phyloP scores from a whole-genome alignment of 2,329 filamentous ascomycete genomes.

The Sordariomycetes sp. region DNA sequence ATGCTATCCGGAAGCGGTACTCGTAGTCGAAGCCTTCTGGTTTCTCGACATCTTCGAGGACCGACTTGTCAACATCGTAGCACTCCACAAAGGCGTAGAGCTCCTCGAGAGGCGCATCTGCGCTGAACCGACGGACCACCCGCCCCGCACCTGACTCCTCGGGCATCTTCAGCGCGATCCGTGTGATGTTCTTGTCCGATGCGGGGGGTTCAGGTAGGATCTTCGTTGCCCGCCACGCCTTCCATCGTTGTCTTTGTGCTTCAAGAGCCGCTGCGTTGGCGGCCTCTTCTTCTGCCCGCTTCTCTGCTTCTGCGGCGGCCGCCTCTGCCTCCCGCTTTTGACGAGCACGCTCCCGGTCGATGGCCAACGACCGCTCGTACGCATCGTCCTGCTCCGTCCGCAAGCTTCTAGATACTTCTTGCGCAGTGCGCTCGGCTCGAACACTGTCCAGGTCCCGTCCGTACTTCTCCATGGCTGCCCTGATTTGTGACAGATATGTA shows the following conservation, averaged over 20 bases:
- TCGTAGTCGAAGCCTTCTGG: conserved; percentile 68
- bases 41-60: conserved; percentile 28
- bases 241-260: conserved; percentile 57
- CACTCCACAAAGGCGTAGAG: conserved; percentile 96
- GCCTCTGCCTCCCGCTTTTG: conserved; percentile 68
- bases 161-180: conserved; percentile 59
- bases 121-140: conserved; percentile 66
- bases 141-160: conserved; percentile 54
- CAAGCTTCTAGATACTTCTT: conserved; percentile 71
- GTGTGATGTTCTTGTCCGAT: conserved; percentile 57
- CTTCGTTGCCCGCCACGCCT: conserved; percentile 62
- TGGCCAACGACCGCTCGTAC: conserved; percentile 84
- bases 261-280: conserved; percentile 46
- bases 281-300: conserved; percentile 48
- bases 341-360: conserved; percentile 75
- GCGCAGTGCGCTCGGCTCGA: conserved; percentile 67
- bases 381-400: conserved; percentile 86
- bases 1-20: conserved; percentile 79
- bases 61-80: conserved; percentile 32
- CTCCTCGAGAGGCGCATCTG: conserved; percentile 69
- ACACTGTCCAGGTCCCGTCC: conserved; percentile 65
- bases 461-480: conserved; percentile 64
- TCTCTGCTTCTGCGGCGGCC: conserved; percentile 58
- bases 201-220: conserved; percentile 60
- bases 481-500: conserved; percentile 69